These are phyloP conservation scores for Colletotrichum magnum DNA, from an alignment of 2,329 filamentous ascomycete genomes.

Conservation along the genomic window DNA sequence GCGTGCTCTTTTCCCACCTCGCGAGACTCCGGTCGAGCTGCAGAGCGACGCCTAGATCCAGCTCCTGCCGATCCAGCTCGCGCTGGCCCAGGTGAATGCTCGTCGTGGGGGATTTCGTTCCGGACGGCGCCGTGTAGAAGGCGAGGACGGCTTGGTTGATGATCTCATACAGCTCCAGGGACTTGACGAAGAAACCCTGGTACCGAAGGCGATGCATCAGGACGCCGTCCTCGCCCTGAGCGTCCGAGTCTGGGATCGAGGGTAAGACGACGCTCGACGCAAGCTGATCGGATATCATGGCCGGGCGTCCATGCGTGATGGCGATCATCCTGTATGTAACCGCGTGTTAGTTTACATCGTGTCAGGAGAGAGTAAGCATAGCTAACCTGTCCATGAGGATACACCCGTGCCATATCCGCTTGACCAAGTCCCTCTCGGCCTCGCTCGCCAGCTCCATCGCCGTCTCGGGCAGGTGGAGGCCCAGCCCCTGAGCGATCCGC, in stretches of 20 bases:
- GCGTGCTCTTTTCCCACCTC: conserved; percentile 50
- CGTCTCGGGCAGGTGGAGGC: conserved; percentile 59
- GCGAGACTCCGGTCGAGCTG: conserved; percentile 50
- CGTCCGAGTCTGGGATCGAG: conserved; percentile 18
- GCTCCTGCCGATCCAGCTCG: conserved; percentile 4
- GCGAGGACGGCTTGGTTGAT: conserved; percentile 50
- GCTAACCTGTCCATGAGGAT: conserved; percentile 55
- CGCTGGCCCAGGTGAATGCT: conserved; percentile 3
- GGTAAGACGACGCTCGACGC: conserved; percentile 49
- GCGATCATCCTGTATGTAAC: conserved; percentile 50
- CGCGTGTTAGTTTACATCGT: not conserved
- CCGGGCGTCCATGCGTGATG: conserved; percentile 52
- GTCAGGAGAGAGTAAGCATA: too few relatives aligned
- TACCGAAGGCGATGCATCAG: conserved; percentile 19
- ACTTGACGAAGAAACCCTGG: conserved; percentile 52
- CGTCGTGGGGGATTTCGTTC: not conserved
- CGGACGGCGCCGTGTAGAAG: conserved; percentile 44
- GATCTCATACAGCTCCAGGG: conserved; percentile 55
- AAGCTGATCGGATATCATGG: conserved; percentile 50
- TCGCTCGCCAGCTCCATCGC: conserved; percentile 38
- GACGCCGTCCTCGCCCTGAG: not conserved
- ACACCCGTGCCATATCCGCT: conserved; percentile 54
- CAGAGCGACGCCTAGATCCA: conserved; percentile 49
- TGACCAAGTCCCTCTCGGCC: conserved; percentile 46
- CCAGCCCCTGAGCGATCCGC: conserved; percentile 61